These are phyloP conservation scores for Hypoxylon sp. DNA, from an alignment of 2,329 filamentous ascomycete genomes.

Conservation along the genomic window DNA sequence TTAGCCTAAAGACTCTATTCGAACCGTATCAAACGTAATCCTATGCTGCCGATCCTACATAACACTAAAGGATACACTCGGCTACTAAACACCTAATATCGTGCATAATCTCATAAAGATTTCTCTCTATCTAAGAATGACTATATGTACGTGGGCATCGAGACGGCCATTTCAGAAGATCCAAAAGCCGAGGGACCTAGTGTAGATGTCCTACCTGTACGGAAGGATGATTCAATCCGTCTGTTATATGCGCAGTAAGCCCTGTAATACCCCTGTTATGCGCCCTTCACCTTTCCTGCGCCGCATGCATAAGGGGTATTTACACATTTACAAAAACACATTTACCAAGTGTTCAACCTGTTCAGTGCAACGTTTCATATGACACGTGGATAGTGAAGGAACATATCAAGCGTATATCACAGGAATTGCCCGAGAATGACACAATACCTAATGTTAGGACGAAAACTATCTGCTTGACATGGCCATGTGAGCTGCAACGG, in stretches of 20 bases:
- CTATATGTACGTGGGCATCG: too few relatives aligned
- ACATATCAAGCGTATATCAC: not conserved
- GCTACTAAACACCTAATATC: not conserved
- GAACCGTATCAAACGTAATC: too few relatives aligned
- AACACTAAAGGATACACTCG: not conserved
- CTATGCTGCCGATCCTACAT: not conserved
- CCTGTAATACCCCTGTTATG: not conserved
- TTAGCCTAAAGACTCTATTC: too few relatives aligned
- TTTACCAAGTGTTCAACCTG: not conserved
- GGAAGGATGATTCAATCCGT: not conserved
- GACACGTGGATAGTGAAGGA: not conserved
- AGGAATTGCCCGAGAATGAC: not conserved
- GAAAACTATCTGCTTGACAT: not conserved
- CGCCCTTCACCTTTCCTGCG: not conserved
- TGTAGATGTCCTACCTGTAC: not conserved
- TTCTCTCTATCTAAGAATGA: too few relatives aligned
- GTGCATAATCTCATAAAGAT: too few relatives aligned
- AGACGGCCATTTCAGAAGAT: too few relatives aligned
- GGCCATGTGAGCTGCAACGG: too few relatives aligned
- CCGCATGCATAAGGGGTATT: not conserved
- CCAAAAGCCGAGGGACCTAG: not conserved
- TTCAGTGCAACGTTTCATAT: not conserved
- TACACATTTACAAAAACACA: not conserved
- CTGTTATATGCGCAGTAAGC: not conserved
- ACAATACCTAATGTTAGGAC: not conserved